Base-by-base conservation (phyloP, 2,329 filamentous ascomycete genomes). In the Lachnellula cervina region DNA sequence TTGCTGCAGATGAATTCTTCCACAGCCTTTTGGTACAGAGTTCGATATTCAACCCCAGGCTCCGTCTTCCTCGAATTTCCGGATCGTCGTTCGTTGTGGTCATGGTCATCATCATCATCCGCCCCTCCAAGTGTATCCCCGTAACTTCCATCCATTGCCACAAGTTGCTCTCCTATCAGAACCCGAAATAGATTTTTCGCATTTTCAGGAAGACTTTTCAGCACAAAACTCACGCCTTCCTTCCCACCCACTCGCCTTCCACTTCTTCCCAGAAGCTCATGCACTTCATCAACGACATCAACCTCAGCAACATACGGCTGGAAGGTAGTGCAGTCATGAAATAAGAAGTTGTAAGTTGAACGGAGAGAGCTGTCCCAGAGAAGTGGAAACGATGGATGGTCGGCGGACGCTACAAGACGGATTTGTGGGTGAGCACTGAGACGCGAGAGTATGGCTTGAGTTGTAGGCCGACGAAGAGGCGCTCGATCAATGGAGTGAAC, bases 1-100 rank as follows among this genome's bases (percentile, higher is more conserved):
- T 89, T 96, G 64, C 89, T 94, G 71, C 93, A 97, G 49, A 99
- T 94, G 71, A 99, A 97, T 68, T 96, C 91, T 73, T 97, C 92
- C 5, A 93, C 88, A 2, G 94, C 92, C 75, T 96, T 97, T 70
- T 96, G 91, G 69, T 97, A 99, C 61, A 99, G 72, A 64, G 90
- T 86, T 21, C 90, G 80, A 70, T 97, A 97, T 73, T 97, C 93
- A 16, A 99, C 84, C 0, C 89, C 91, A 2, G 83, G 66, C 25
- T 77, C 74, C 49, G 37, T 52, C 49, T 51, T 62, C 16, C 53
- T 55, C 16, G 37, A 21, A 61, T 60, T 46, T 50, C 52, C 25
- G 55, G 60, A 34, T 66, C 70, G 35, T 47, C 67, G 67, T 13
- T 70, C 70, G 35, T 68, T 60, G 42, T 66, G 69, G 11, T 68